phyloP scores from a whole-genome alignment of 129 eudicot species.

The Lactuca saligna region DNA sequence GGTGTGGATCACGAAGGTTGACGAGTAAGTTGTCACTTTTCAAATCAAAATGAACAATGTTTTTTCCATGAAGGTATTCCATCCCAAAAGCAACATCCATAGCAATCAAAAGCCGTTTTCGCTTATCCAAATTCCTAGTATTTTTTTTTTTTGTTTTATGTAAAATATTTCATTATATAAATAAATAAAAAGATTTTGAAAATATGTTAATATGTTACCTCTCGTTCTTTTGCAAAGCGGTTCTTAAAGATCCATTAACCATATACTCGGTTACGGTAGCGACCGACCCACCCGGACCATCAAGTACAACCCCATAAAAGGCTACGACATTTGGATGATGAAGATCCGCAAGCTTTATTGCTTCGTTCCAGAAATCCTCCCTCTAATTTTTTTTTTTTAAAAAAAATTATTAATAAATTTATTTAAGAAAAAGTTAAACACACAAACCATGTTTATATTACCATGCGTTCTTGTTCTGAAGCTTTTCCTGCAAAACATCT shows the following conservation, averaged over 20 bases:
- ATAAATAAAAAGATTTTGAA: background rate
- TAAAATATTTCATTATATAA: background rate
- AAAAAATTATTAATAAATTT: constrained; percentile 3
- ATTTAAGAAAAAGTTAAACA: background rate
- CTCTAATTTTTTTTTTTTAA: no score
- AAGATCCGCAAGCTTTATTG: constrained; percentile 84
- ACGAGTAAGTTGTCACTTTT: constrained; percentile 94
- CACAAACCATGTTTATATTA: constrained; percentile 2
- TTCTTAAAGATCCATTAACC: constrained; percentile 93
- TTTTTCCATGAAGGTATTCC: constrained; percentile 93
- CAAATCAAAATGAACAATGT: constrained; percentile 85
- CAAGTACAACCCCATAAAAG: constrained; percentile 92
- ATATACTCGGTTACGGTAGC: constrained; percentile 95
- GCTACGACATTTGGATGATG: constrained; percentile 99
- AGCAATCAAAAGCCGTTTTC: constrained; percentile 80
- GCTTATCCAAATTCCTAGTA: constrained; percentile 78
- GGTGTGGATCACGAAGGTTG: constrained; percentile 94
- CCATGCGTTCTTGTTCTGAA: constrained; percentile 93
- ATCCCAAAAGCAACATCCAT: constrained; percentile 98
- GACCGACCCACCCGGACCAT: constrained; percentile 86
- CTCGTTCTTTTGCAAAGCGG: constrained; percentile 75
- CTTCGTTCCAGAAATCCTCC: constrained; percentile 96
- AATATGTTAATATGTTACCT: constrained; percentile 40
- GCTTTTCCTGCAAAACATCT: constrained; percentile 89
- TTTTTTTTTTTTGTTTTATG: background rate